Evolutionary conservation across 2,329 filamentous ascomycete species (phyloP).

Genomic region (Fusarium staphyleae): DNA sequence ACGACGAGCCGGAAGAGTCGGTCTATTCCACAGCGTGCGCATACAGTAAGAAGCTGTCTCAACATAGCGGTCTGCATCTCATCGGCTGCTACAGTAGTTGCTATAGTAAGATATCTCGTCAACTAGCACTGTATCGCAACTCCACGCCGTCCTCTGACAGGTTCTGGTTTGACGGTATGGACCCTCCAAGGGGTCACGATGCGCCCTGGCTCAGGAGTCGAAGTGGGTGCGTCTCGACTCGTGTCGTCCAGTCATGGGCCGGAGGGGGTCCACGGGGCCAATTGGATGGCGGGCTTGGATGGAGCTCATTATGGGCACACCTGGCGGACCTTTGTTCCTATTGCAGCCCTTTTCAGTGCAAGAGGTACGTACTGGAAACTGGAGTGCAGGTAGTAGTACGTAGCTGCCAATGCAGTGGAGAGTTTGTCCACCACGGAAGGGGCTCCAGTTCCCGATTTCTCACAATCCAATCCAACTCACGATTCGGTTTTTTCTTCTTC

Average conservation of each 20-base stretch:
- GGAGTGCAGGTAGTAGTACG: not conserved
- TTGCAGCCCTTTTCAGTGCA: slow-evolving; percentile 13
- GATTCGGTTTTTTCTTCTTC: slow-evolving; percentile 16
- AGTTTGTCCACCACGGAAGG: not conserved
- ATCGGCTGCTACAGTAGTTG: not conserved
- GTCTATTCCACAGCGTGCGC: slow-evolving; percentile 1
- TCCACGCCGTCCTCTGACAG: slow-evolving; percentile 19
- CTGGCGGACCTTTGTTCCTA: slow-evolving; percentile 9
- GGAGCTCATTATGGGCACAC: slow-evolving; percentile 15
- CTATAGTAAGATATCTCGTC: slow-evolving; percentile 20
- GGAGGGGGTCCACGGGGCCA: slow-evolving; percentile 39
- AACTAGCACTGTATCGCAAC: slow-evolving; percentile 32
- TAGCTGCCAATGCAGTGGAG: slow-evolving; percentile 7
- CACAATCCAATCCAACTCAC: slow-evolving; percentile 18
- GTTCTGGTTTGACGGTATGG: slow-evolving; percentile 13
- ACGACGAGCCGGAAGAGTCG: not conserved
- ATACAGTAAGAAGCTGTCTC: not conserved
- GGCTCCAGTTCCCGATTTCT: slow-evolving; percentile 4
- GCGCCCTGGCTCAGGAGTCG: slow-evolving; percentile 15
- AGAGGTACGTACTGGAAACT: slow-evolving; percentile 15
- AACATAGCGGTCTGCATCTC: slow-evolving; percentile 29
- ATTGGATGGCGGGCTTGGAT: slow-evolving; percentile 34
- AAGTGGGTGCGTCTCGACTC: slow-evolving; percentile 28
- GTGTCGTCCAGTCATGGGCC: slow-evolving; percentile 39
- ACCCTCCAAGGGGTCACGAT: slow-evolving; percentile 29